Conservation (phyloP, 352 stramenopile species). For the Detonula confervacea region DNA sequence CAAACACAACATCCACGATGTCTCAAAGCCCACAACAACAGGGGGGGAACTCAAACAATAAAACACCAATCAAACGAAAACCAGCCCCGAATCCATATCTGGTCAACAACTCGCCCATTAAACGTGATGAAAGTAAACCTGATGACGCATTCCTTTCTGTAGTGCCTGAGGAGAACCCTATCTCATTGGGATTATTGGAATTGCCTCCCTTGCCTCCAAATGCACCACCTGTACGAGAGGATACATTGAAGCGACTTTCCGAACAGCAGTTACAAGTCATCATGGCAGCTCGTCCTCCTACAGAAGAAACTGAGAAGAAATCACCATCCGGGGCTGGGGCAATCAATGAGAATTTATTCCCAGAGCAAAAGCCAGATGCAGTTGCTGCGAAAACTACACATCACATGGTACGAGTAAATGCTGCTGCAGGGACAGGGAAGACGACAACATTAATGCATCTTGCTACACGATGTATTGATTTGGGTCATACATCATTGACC, state of each 20-base stretch:
- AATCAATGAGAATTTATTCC: neutral
- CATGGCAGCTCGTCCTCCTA: conserved; percentile 35
- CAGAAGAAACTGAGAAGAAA: neutral
- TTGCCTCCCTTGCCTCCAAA: conserved; percentile 11
- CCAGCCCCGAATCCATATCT: too few species aligned
- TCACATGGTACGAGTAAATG: conserved; percentile 54
- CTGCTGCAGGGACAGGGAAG: conserved; percentile 56
- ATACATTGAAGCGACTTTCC: conserved; percentile 18
- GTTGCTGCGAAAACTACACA: neutral
- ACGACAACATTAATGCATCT: conserved; percentile 54
- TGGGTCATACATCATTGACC: conserved; percentile 45
- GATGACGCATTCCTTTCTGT: too few species aligned
- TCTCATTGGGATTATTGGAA: too few species aligned
- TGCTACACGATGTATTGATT: conserved; percentile 28
- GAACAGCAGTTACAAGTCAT: conserved; percentile 42
- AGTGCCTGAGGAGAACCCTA: too few species aligned
- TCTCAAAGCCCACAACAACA: too few species aligned
- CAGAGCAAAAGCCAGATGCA: neutral
- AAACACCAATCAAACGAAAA: too few species aligned
- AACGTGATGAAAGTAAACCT: too few species aligned
- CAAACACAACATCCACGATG: too few species aligned
- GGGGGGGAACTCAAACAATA: too few species aligned
- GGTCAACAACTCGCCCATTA: too few species aligned
- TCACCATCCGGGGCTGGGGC: neutral
- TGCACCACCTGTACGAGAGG: conserved; percentile 20